Base-by-base conservation (phyloP, 192 early-diverging fungal genomes). In the Coemansia sp. region DNA sequence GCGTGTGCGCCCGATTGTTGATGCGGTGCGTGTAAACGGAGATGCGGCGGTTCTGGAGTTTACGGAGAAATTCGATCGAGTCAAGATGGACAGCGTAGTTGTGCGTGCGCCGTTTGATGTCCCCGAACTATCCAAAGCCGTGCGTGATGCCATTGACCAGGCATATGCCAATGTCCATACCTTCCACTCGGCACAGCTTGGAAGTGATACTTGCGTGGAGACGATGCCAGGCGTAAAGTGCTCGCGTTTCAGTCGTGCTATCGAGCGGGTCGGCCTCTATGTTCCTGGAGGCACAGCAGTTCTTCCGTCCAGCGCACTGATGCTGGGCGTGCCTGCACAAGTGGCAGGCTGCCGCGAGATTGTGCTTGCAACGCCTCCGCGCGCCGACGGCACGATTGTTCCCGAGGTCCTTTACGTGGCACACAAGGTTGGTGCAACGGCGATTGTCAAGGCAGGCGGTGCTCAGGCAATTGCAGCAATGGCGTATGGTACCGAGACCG, bases 321-420 rank as follows among this genome's bases (percentile, higher is more conserved):
- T 98, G 95, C 84, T 99, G 63, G 96, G 96, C 64, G 91, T 98
- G 42, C 98, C 98, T 37, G 98, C 98, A 7, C 91, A 92, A 76
- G 98, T 98, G 5, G 98, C 98, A 37, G 95, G 96, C 39, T 98
- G 96, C 81, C 85, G 79, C 63, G 90, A 98, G 69, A 98, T 99
- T 77, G 92, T 98, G 5, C 84, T 99, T 71, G 98, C 97, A 39
- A 94, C 94, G 7, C 98, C 98, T 38, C 98, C 98, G 37, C 86
- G 93, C 44, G 77, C 88, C 44, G 95, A 98, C 76, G 98, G 98
- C 32, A 87, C 90, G 32, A 85, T 96, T 70, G 91, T 90, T 4
- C 96, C 97, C 37, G 98, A 99, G 79, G 95, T 99, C 7, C 86
- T 99, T 65, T 99, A 99, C 71, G 98, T 97, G 17, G 98, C 98